These are phyloP conservation scores for Erythrophleum fordii DNA, from an alignment of 306 rosid genomes.

Conservation along the genomic window DNA sequence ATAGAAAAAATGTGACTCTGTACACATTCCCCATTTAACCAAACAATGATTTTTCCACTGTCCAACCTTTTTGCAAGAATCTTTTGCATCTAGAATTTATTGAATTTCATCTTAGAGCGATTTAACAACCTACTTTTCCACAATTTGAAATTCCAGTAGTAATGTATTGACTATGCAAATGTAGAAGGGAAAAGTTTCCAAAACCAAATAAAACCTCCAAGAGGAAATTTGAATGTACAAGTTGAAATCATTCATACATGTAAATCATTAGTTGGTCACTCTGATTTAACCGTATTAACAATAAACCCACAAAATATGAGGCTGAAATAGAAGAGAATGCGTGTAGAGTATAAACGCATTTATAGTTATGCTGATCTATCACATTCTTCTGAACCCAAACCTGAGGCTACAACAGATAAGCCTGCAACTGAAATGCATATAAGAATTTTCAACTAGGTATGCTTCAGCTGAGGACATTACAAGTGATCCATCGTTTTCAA, in stretches of 20 bases:
- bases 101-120: too few relatives aligned
- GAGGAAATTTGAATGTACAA: neutral
- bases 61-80: too few relatives aligned
- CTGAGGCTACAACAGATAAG: constrained; percentile 26
- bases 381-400: constrained; percentile 26
- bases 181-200: too few relatives aligned
- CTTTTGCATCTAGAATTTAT: too few relatives aligned
- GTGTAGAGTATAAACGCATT: neutral
- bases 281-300: neutral
- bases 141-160: neutral
- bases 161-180: too few relatives aligned
- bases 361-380: constrained; percentile 20
- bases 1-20: too few relatives aligned
- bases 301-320: neutral
- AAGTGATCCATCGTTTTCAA: constrained; percentile 16
- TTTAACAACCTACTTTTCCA: too few relatives aligned
- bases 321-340: neutral
- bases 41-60: too few relatives aligned
- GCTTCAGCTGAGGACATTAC: constrained; percentile 21
- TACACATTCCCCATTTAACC: too few relatives aligned
- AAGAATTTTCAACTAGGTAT: neutral
- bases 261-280: neutral
- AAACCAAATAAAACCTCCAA: too few relatives aligned
- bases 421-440: constrained; percentile 28
- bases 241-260: constrained; percentile 13